Base-by-base conservation (phyloP, 176 grass and related monocot genomes). In the Raddia distichophylla region DNA sequence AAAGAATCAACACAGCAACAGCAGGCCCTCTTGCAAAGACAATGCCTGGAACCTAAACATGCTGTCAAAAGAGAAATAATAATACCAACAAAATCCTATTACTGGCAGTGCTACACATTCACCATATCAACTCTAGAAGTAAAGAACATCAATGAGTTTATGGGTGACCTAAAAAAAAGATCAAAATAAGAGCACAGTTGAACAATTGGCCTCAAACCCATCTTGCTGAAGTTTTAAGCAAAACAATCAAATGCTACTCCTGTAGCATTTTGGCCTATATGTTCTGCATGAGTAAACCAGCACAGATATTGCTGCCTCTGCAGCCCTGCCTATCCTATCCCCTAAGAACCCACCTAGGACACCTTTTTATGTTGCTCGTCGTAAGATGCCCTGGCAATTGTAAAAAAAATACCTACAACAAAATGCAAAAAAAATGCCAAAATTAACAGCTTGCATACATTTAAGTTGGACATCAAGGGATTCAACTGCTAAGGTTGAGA, bases 31-130 rank as follows among this genome's bases (percentile, higher is more conserved):
- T 93, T 80, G 95, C 83, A 73, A 98, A 98, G 60, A 98, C 95
- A 75, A 98, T 98, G 65, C 92, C 95, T 91, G 92, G 95, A 93
- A 98, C 85, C 92, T 98, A 91, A 61, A 88, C 33, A 83, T 51
- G 71, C 7, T 75, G 72, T 70, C 64, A 60, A 77, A 82, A 73
- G 2, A 81, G 66, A 60, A 77, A 82, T 69, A 1, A 78, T 71
- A 67, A 8, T 45, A 61, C 5, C 7, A 73, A 74, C 42, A 15
- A 74, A 79, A 84, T 8, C 20, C 22, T 37, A 54, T 8, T 51
- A 8, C 72, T 55, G 35, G 8, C 48, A 27, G 16, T 44, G 15
- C 16, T 52, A 70, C 15, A 70, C 10, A 57, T 12, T 5, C 3
- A 33, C 2, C 34, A 61, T 18, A 62, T 3, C 5, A 1, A 22